Conservation (phyloP, 83 land plant genomes). For the Picea engelmannii region DNA sequence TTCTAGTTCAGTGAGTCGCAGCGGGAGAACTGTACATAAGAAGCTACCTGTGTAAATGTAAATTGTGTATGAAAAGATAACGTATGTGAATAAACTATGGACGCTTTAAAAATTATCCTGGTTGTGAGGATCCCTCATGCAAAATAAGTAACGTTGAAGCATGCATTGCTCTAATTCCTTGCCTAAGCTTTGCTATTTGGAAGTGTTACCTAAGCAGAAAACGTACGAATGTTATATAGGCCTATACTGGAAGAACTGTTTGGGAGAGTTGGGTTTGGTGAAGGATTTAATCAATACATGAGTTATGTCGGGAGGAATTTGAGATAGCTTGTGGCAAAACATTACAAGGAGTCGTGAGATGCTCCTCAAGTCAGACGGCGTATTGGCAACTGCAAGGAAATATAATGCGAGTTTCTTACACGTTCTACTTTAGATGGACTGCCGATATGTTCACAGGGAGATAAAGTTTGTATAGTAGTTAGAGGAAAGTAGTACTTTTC, state of each 20-base stretch:
- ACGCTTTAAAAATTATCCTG: background rate
- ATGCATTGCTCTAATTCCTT: background rate
- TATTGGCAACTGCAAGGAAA: slow-evolving; percentile 8
- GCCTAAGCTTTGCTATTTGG: no score
- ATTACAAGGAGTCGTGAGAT: background rate
- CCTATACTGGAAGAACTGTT: background rate
- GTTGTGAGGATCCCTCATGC: background rate
- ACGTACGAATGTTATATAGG: background rate
- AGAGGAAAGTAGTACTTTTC: background rate
- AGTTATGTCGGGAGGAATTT: no score
- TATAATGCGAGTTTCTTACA: slow-evolving; percentile 9
- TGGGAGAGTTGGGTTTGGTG: background rate
- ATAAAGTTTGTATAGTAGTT: slow-evolving; percentile 6
- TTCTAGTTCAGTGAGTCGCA: slow-evolving; percentile 10
- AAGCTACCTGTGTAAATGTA: slow-evolving; percentile 15
- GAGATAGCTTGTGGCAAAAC: no score
- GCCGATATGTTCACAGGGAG: background rate
- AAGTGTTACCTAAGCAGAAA: slow-evolving; percentile 2
- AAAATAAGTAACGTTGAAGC: slow-evolving; percentile 5
- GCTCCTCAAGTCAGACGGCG: background rate
- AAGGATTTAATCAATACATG: slow-evolving; percentile 1
- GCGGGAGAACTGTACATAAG: slow-evolving; percentile 20
- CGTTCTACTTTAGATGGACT: background rate
- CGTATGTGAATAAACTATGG: slow-evolving; percentile 13
- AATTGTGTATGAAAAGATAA: background rate